Base-by-base conservation (phyloP, 805 yeast genomes). In the Wickerhamomyces mucosus region DNA sequence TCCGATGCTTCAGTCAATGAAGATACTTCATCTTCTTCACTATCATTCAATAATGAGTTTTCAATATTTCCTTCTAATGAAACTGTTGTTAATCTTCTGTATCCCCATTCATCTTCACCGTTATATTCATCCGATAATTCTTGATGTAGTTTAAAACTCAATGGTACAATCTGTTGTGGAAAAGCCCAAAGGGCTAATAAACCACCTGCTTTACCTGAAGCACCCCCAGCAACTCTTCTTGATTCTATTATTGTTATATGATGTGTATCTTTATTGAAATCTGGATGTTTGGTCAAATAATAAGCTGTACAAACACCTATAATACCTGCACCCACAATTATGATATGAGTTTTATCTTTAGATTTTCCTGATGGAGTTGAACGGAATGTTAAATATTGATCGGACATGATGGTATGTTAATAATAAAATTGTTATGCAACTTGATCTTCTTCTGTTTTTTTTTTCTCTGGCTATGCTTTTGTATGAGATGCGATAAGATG, bases 161-260 rank as follows among this genome's bases (percentile, higher is more conserved):
- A 63, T 0, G 95, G 92, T 7, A 86, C 97, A 31, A 89, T 74
- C 54, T 84, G 95, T 45, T 80, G 86, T 1, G 98, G 98, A 56
- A 92, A 92, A 0, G 97, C 97, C 94, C 96, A 88, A 15, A 82
- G 68, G 2, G 97, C 96, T 31, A 89, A 59, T 30, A 89, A 64
- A 0, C 98, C 98, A 27, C 97, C 98, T 6, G 98, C 97, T 48
- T 89, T 92, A 34, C 98, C 98, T 26, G 85, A 73, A 14, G 98
- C 97, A 29, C 96, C 97, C 32, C 96, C 94, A 0, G 97, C 98
- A 6, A 94, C 94, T 46, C 95, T 66, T 40, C 83, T 84, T 32
- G 89, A 76, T 55, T 89, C 98, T 11, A 92, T 52, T 14, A 89
- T 70, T 6, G 95, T 82, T 41, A 89, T 82, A 47, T 83, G 86